Evolutionary conservation across 768 basidiomycete genomes (phyloP), one percentile per base, ranked within the genome.

Genomic region (Rickenella mellea): DNA sequence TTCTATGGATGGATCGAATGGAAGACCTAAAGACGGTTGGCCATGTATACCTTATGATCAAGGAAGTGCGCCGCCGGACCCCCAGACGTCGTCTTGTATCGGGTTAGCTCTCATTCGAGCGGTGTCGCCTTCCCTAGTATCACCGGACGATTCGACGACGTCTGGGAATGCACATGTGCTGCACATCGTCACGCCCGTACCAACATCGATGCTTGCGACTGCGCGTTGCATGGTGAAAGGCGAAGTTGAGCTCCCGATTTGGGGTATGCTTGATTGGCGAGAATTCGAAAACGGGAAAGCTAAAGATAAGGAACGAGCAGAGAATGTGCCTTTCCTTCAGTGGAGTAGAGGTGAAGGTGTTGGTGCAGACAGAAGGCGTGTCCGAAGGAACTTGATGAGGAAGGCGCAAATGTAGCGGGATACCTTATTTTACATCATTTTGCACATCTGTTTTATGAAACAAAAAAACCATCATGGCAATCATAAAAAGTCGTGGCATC

Each of bases 331-430:
- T n/a, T 94, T 76, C 62, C 59, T 94, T 56, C 81, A 82, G 51
- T 83, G 80, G 78, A 80, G 81, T 0, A 78, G 74, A 48, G 71
- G 70, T 0, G 78, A 74, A 33, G 86, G 82, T 1, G 59, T 81
- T 8, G 92, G 90, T 2, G 78, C 70, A 8, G 86, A 83, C 48
- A 75, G 70, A 52, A 70, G 80, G 57, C 66, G 79, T 31, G 78
- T 88, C 33, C 71, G 92, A 57, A 70, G 90, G 55, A 94, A 94
- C 63, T 59, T 96, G 56, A 89, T 91, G 88, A 68, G 91, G 20
- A 76, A 75, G 49, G 80, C 76, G 6, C 87, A 90, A 59, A 71
- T 74, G 71, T 83, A 59, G 55, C 8, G 29, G n/a, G n/a, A n/a
- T n/a, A n/a, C n/a, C n/a, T n/a, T n/a, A n/a, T n/a, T n/a, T n/a